A percentile compares a stretch with the other conserved stretches of the same genome.
These are phyloP conservation scores for Clathrus columnatus DNA, from an alignment of 768 basidiomycete species.

Conservation along the genomic window DNA sequence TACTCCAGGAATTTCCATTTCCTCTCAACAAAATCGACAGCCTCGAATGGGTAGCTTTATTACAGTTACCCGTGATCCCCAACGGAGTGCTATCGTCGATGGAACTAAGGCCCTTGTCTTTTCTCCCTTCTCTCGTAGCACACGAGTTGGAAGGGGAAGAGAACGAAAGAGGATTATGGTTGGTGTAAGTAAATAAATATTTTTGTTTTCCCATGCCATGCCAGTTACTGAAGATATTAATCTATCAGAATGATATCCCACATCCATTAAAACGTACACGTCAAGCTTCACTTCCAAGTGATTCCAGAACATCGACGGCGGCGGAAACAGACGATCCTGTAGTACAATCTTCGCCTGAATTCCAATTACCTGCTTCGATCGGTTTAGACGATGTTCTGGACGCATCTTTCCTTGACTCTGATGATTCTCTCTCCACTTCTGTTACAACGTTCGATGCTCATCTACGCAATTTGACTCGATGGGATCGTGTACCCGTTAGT, in stretches of 20 bases:
- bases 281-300: slow-evolving; percentile 9
- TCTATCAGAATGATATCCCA: slow-evolving; percentile 6
- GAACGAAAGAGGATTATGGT: slow-evolving; percentile 5
- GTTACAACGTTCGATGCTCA: slow-evolving; percentile 30
- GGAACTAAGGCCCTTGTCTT: slow-evolving; percentile 2
- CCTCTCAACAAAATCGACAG: background rate
- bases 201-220: no score
- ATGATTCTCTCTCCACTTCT: slow-evolving; percentile 25
- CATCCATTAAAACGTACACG: slow-evolving; percentile 7
- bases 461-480: slow-evolving; percentile 47
- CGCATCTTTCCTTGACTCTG: slow-evolving; percentile 57
- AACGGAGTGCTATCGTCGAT: slow-evolving; percentile 5
- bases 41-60: slow-evolving; percentile 8
- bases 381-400: slow-evolving; percentile 73
- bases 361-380: slow-evolving; percentile 36
- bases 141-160: slow-evolving; percentile 3
- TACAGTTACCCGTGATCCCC: background rate
- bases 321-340: slow-evolving; percentile 17
- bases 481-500: slow-evolving; percentile 67
- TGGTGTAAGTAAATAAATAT: slow-evolving; percentile 7
- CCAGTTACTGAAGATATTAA: background rate
- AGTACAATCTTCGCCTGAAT: slow-evolving; percentile 26
- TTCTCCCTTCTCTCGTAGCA: slow-evolving; percentile 8
- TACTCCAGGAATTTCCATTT: background rate
- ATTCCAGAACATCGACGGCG: slow-evolving; percentile 3